Conservation (phyloP, 1,284 basidiomycete species). For the Malassezia caprae region DNA sequence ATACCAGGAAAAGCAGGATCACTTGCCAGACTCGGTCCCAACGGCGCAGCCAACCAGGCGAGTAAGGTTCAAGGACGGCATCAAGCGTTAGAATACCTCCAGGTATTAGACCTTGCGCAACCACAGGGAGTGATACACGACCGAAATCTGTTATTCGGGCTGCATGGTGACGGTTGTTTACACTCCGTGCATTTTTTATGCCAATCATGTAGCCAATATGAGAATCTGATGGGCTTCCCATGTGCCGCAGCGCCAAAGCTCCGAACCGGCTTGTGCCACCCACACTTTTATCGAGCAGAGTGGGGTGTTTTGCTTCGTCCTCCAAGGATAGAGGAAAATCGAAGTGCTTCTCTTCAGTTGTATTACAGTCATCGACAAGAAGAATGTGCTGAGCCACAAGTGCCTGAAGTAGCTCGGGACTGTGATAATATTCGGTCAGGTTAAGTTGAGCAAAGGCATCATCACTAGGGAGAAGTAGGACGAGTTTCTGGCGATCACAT, state of each 20-base stretch:
- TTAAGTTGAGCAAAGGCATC: slow-evolving; percentile 83
- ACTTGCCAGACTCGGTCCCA: slow-evolving; percentile 21
- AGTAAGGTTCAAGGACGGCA: slow-evolving; percentile 69
- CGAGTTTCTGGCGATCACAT: slow-evolving; percentile 7
- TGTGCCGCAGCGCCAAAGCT: slow-evolving; percentile 28
- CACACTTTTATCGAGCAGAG: slow-evolving; percentile 27
- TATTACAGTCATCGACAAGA: slow-evolving; percentile 51
- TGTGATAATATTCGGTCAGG: slow-evolving; percentile 62
- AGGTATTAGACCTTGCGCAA: slow-evolving; percentile 11
- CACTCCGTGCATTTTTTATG: slow-evolving; percentile 73
- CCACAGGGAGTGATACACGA: slow-evolving; percentile 51
- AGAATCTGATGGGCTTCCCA: slow-evolving; percentile 30
- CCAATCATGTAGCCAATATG: slow-evolving; percentile 65
- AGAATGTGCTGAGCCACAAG: slow-evolving; percentile 86
- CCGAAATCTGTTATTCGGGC: slow-evolving; percentile 72
- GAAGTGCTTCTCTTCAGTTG: neutral
- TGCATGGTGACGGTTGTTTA: slow-evolving; percentile 59
- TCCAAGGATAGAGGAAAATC: neutral
- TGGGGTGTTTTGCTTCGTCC: slow-evolving; percentile 14
- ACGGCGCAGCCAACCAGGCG: slow-evolving; percentile 53
- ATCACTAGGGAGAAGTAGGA: slow-evolving; percentile 75
- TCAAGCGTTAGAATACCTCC: slow-evolving; percentile 78
- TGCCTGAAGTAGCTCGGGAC: slow-evolving; percentile 52
- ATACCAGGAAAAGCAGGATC: neutral
- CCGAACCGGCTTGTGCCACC: slow-evolving; percentile 34